phyloP scores from a whole-genome alignment of 495 filamentous ascomycete species.

The Neurospora tetrasperma region DNA sequence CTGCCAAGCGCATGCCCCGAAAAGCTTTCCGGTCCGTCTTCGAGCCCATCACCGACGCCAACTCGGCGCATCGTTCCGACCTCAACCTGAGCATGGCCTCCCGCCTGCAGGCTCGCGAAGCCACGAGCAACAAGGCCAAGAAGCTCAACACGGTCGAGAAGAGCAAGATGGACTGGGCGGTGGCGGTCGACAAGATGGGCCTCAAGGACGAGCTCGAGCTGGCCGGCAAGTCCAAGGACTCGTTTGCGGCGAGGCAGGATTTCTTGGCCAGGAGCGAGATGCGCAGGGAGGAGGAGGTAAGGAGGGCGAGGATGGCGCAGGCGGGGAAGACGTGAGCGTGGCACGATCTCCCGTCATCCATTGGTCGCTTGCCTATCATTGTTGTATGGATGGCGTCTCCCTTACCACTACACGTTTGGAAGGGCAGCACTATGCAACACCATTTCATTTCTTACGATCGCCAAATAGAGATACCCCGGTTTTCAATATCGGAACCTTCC shows the following conservation, averaged over 20 bases:
- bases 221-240: constrained; percentile 74
- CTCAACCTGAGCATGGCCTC: constrained; percentile 38
- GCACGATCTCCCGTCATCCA: neutral
- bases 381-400: neutral
- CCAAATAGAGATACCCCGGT: neutral
- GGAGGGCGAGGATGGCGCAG: constrained; percentile 44
- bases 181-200: constrained; percentile 84
- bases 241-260: constrained; percentile 73
- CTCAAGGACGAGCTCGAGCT: constrained; percentile 82
- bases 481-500: neutral
- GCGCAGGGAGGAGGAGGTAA: constrained; percentile 64
- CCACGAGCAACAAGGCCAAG: constrained; percentile 45
- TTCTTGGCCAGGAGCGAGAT: constrained; percentile 78
- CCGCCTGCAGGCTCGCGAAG: constrained; percentile 30
- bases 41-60: constrained; percentile 53
- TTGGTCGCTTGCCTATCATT: neutral
- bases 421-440: neutral
- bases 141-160: constrained; percentile 97
- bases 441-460: neutral
- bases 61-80: constrained; percentile 33
- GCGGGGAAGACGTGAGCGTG: constrained; percentile 29
- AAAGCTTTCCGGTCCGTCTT: constrained; percentile 69
- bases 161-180: constrained; percentile 87
- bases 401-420: neutral
- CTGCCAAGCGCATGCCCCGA: constrained; percentile 48